Percentiles rank a stretch among this genome's conserved stretches.
These are phyloP conservation scores for Debaryomyces prosopidis DNA, from an alignment of 805 yeast species.

Conservation along the genomic window DNA sequence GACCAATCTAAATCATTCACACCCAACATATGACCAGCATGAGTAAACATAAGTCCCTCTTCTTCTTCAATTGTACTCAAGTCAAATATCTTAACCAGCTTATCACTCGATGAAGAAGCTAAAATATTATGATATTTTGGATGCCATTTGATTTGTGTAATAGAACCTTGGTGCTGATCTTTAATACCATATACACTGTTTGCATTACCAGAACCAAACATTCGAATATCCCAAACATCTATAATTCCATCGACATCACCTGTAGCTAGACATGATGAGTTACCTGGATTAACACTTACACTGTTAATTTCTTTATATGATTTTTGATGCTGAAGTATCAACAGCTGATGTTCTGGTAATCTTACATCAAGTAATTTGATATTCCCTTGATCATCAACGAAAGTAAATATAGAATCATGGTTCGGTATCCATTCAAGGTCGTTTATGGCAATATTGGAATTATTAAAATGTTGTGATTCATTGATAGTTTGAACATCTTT, in stretches of 20 bases:
- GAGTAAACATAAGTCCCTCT: conserved; percentile 54
- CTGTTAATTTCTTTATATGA: conserved; percentile 49
- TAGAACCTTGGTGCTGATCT: conserved; percentile 50
- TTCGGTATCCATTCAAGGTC: conserved; percentile 68
- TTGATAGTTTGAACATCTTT: conserved; percentile 14
- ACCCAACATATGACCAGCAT: conserved; percentile 86
- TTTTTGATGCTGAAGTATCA: conserved; percentile 6
- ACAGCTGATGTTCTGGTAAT: conserved; percentile 10
- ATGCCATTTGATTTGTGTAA: conserved; percentile 76
- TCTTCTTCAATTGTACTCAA: conserved; percentile 25
- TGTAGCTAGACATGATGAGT: conserved; percentile 59
- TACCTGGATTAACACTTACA: conserved; percentile 58
- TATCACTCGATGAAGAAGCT: conserved; percentile 68
- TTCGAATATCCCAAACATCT: conserved; percentile 66
- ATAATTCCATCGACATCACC: conserved; percentile 64
- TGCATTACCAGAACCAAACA: conserved; percentile 5
- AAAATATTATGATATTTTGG: conserved; percentile 52
- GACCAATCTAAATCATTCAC: conserved; percentile 87
- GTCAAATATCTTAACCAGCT: conserved; percentile 64
- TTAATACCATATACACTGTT: conserved; percentile 13
- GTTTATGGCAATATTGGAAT: conserved; percentile 56
- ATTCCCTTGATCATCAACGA: conserved; percentile 65
- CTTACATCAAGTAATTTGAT: conserved; percentile 59
- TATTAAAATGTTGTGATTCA: conserved; percentile 11
- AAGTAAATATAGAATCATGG: conserved; percentile 61